These are phyloP conservation scores for Trichosphaerium sp. DNA, from an alignment of 78 protist genomes.

Conservation along the genomic window DNA sequence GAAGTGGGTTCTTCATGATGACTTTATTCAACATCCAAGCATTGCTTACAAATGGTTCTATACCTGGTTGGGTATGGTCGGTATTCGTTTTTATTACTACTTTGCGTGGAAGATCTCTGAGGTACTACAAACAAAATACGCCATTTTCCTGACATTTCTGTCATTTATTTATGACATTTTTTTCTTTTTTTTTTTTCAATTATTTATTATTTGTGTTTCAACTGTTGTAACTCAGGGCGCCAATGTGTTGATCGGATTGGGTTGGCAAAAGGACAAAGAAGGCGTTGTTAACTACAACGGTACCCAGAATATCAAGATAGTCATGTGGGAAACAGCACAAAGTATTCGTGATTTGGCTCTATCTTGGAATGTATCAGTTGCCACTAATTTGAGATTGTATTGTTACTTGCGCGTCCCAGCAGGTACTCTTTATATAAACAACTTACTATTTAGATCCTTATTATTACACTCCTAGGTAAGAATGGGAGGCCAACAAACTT, in stretches of 20 bases:
- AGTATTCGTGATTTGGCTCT: conserved; percentile 47
- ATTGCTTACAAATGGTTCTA: conserved; percentile 21
- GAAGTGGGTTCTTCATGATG: neutral
- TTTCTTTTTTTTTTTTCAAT: conserved; percentile 38
- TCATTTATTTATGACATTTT: too few relatives aligned
- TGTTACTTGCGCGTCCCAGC: neutral
- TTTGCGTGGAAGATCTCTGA: conserved; percentile 59
- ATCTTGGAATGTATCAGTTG: neutral
- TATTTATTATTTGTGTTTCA: conserved; percentile 6
- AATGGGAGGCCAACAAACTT: conserved; percentile 23
- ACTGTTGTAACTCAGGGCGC: neutral
- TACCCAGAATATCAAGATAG: conserved; percentile 20
- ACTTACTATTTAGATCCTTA: conserved; percentile 16
- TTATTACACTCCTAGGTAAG: conserved; percentile 32
- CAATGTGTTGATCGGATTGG: neutral
- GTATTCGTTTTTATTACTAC: conserved; percentile 41
- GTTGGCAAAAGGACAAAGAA: neutral
- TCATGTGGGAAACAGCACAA: conserved; percentile 29
- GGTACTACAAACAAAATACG: conserved; percentile 40
- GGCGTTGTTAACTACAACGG: conserved; percentile 18
- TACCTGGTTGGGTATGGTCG: neutral
- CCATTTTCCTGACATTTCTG: too few relatives aligned
- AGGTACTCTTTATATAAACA: neutral
- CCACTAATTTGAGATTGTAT: neutral
- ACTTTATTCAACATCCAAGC: neutral